A percentile compares a stretch with the other conserved stretches of the same genome.
These are phyloP conservation scores for Naegleria fowleri DNA, from an alignment of 208 protist species.

Conservation along the genomic window DNA sequence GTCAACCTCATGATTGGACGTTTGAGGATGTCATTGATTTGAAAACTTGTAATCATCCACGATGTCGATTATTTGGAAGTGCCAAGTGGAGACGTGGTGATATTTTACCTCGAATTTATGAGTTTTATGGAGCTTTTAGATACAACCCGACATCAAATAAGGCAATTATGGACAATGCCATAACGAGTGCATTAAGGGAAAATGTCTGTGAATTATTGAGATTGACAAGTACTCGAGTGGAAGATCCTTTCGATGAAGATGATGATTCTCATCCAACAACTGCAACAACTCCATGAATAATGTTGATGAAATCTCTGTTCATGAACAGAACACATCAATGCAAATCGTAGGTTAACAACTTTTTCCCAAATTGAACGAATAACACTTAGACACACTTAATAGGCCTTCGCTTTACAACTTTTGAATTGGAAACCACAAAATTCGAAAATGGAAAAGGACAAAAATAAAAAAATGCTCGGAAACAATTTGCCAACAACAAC, in stretches of 20 bases:
- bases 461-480: no score
- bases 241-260: background rate
- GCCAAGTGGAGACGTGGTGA: background rate
- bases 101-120: background rate
- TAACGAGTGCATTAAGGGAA: background rate
- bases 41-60: background rate
- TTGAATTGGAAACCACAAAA: no score
- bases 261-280: no score
- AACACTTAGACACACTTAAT: no score
- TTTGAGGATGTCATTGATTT: conserved; percentile 5
- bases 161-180: background rate
- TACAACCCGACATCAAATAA: background rate
- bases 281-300: no score
- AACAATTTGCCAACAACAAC: no score
- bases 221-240: background rate
- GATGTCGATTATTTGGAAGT: background rate
- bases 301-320: no score
- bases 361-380: no score
- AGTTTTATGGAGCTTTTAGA: background rate
- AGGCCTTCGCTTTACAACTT: no score
- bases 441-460: no score
- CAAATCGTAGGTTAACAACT: no score
- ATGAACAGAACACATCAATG: no score
- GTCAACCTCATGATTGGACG: background rate
- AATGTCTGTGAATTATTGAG: background rate